These are phyloP conservation scores for Phlyctochytrium planicorne DNA, from an alignment of 192 early-diverging fungal species.

Conservation along the genomic window DNA sequence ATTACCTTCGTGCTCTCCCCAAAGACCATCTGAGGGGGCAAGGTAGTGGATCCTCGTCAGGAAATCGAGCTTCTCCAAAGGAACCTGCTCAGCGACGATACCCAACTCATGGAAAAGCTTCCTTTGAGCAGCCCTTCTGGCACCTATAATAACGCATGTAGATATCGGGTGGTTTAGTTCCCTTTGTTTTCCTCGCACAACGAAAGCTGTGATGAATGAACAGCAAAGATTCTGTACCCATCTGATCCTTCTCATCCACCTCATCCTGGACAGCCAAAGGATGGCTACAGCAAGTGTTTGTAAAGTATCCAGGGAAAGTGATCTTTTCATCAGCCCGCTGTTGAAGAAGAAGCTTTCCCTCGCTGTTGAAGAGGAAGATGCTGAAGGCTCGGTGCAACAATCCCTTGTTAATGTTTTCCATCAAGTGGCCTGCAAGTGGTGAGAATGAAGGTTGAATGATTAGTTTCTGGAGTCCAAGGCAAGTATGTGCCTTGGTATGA, in stretches of 20 bases:
- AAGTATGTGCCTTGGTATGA: not conserved
- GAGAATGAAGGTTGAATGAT: not conserved
- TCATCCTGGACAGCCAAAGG: constrained; percentile 80
- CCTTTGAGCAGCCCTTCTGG: constrained; percentile 83
- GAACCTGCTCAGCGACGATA: constrained; percentile 71
- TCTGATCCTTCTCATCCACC: constrained; percentile 74
- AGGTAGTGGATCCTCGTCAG: constrained; percentile 95
- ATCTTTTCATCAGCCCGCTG: constrained; percentile 97
- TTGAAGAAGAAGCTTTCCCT: constrained; percentile 86
- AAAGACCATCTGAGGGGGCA: constrained; percentile 90
- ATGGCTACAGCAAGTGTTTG: constrained; percentile 99
- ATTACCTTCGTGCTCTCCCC: constrained; percentile 99
- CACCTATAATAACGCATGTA: constrained; percentile 50
- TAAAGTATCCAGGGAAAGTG: constrained; percentile 95
- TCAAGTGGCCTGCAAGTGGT: constrained; percentile 76
- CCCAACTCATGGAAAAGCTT: constrained; percentile 97
- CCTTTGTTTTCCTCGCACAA: not conserved
- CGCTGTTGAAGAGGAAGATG: constrained; percentile 90
- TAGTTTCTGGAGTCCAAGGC: not conserved
- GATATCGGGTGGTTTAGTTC: too few species aligned
- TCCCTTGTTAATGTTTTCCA: constrained; percentile 87
- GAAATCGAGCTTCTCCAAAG: constrained; percentile 80
- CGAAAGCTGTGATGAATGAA: not conserved
- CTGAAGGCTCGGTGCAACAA: constrained; percentile 95
- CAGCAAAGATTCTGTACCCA: constrained; percentile 41